phyloP scores from a whole-genome alignment of 805 yeast genomes.

The Suhomyces emberorum region DNA sequence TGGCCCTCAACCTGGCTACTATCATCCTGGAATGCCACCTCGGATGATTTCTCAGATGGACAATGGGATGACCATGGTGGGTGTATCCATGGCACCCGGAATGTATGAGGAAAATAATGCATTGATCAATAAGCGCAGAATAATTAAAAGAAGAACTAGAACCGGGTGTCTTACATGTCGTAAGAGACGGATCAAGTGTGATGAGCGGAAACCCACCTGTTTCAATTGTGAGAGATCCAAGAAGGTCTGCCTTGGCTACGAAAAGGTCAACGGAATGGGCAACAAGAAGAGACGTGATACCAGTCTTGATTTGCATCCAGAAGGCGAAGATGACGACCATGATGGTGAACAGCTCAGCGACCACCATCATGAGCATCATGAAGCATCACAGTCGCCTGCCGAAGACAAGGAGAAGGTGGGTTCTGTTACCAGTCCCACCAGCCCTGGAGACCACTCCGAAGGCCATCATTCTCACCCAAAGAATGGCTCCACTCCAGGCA shows the following conservation, averaged over 20 bases:
- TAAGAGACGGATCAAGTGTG: slow-evolving; percentile 57
- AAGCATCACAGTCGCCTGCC: neutral
- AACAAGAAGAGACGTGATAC: slow-evolving; percentile 6
- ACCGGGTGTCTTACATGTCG: slow-evolving; percentile 78
- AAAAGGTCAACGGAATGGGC: slow-evolving; percentile 16
- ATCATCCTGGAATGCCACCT: slow-evolving; percentile 3
- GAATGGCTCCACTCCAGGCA: too few species aligned
- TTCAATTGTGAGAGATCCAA: slow-evolving; percentile 63
- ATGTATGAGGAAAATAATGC: slow-evolving; percentile 27
- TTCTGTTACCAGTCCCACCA: neutral
- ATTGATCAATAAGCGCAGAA: slow-evolving; percentile 35
- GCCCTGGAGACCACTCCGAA: slow-evolving; percentile 6
- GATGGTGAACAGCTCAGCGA: slow-evolving; percentile 2
- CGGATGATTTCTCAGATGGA: neutral
- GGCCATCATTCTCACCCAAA: too few species aligned
- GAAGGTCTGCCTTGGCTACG: slow-evolving; percentile 69
- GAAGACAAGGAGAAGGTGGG: neutral
- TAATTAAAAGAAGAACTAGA: slow-evolving; percentile 59
- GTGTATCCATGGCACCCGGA: slow-evolving; percentile 6
- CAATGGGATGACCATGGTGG: slow-evolving; percentile 4
- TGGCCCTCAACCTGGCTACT: slow-evolving; percentile 2
- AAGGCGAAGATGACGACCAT: slow-evolving; percentile 3
- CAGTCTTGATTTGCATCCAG: slow-evolving; percentile 3
- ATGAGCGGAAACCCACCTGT: slow-evolving; percentile 69
- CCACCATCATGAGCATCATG: slow-evolving; percentile 1